Evolutionary conservation across 371 early-diverging fungal species (phyloP).

Genomic region (Mucor piriformis): DNA sequence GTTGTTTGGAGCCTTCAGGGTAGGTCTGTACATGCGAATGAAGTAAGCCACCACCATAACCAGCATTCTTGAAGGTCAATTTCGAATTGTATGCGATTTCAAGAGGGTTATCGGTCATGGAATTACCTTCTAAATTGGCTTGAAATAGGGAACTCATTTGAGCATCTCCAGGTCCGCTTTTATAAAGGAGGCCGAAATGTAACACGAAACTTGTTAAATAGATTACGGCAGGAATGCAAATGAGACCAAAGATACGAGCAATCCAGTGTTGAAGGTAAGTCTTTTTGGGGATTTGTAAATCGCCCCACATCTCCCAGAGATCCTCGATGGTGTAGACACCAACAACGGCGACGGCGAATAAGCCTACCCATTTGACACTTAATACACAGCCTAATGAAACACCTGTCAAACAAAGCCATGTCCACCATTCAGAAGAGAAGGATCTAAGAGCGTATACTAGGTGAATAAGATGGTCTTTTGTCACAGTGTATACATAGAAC

Average conservation of each 20-base stretch:
- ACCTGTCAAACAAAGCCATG: constrained; percentile 90
- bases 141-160: constrained; percentile 99
- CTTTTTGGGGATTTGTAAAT: constrained; percentile 73
- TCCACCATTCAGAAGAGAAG: constrained; percentile 86
- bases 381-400: constrained; percentile 86
- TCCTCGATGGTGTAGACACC: constrained; percentile 95
- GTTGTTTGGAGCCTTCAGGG: constrained; percentile 93
- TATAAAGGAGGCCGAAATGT: constrained; percentile 92
- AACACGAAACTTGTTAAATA: constrained; percentile 90
- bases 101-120: constrained; percentile 80
- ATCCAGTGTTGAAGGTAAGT: constrained; percentile 80
- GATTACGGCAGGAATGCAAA: constrained; percentile 84
- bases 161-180: constrained; percentile 94
- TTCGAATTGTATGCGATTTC: constrained; percentile 93
- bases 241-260: constrained; percentile 80
- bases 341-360: constrained; percentile 93
- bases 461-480: too few relatives aligned
- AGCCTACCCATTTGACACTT: constrained; percentile 99
- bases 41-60: constrained; percentile 93
- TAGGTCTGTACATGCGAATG: constrained; percentile 97
- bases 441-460: constrained; percentile 58
- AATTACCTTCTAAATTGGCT: constrained; percentile 86
- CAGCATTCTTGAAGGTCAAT: constrained; percentile 88
- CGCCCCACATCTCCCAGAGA: constrained; percentile 92
- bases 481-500: too few relatives aligned